Evolutionary conservation across 2,329 filamentous ascomycete genomes (phyloP).

Genomic region (Fusarium tjaetaba): DNA sequence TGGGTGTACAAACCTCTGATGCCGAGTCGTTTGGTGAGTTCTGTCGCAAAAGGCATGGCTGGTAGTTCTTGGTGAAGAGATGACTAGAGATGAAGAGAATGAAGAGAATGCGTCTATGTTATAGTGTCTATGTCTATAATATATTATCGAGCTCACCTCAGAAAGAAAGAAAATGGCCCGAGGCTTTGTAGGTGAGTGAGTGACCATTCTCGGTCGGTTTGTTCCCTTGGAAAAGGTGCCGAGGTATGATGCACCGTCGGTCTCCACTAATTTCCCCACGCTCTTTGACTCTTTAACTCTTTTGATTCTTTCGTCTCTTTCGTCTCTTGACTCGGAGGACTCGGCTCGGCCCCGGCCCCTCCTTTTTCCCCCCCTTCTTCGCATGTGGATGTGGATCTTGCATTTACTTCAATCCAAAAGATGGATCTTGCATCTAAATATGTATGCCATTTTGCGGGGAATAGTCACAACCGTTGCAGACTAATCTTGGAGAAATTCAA

Average conservation of each 20-base stretch:
- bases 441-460: slow-evolving; percentile 8
- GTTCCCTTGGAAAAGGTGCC: slow-evolving; percentile 18
- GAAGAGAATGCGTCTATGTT: not conserved
- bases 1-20: slow-evolving; percentile 55
- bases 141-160: not conserved
- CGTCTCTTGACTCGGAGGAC: not conserved
- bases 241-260: slow-evolving; percentile 25
- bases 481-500: not conserved
- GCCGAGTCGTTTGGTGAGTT: slow-evolving; percentile 66
- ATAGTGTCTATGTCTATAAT: not conserved
- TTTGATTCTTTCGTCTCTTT: no score
- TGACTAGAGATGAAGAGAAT: not conserved
- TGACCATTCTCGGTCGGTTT: slow-evolving; percentile 5
- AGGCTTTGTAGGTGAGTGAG: not conserved
- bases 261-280: slow-evolving; percentile 11
- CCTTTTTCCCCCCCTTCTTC: not conserved
- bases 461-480: not conserved
- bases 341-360: slow-evolving; percentile 25
- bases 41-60: slow-evolving; percentile 67
- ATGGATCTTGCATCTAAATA: not conserved
- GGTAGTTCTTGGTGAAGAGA: not conserved
- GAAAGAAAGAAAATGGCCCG: slow-evolving; percentile 15
- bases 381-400: slow-evolving; percentile 18
- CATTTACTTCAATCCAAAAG: not conserved
- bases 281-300: not conserved